Evolutionary conservation across 2,329 filamentous ascomycete species (phyloP).

Genomic region (Phyllosticta capitalensis): DNA sequence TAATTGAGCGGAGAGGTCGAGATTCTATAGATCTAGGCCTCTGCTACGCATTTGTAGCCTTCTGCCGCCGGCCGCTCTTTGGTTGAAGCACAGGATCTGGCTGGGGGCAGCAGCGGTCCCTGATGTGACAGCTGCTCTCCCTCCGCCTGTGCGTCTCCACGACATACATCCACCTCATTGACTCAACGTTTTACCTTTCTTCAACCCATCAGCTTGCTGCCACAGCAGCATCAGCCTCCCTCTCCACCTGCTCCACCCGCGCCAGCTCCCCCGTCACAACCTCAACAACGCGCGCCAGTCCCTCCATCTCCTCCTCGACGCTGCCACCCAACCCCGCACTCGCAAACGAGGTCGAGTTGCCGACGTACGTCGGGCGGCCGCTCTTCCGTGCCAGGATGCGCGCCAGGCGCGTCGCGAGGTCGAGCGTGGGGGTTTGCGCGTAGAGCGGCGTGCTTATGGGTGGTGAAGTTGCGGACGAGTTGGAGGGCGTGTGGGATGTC

Average conservation of each 20-base stretch:
- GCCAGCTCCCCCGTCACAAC: constrained; percentile 51
- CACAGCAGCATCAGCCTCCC: background rate
- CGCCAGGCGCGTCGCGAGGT: constrained; percentile 78
- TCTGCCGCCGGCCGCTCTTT: too few relatives aligned
- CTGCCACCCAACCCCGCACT: constrained; percentile 61
- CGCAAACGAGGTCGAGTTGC: constrained; percentile 73
- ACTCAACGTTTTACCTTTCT: background rate
- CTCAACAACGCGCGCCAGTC: constrained; percentile 64
- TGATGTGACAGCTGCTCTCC: background rate
- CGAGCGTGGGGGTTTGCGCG: constrained; percentile 63
- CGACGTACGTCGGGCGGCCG: constrained; percentile 74
- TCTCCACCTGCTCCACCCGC: constrained; percentile 8
- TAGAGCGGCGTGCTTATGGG: constrained; percentile 73
- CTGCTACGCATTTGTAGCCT: too few relatives aligned
- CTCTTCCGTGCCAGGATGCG: constrained; percentile 70
- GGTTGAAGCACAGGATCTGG: too few relatives aligned
- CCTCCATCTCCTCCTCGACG: constrained; percentile 91
- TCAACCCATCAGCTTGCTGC: background rate
- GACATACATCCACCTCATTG: too few relatives aligned
- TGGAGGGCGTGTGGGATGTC: background rate
- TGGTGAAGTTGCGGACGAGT: constrained; percentile 40
- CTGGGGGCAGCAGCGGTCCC: too few relatives aligned
- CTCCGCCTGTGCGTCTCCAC: background rate
- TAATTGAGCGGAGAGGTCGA: too few relatives aligned
- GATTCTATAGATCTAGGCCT: too few relatives aligned